phyloP scores from a whole-genome alignment of 441 rosid species.

The Brassica hybrid region DNA sequence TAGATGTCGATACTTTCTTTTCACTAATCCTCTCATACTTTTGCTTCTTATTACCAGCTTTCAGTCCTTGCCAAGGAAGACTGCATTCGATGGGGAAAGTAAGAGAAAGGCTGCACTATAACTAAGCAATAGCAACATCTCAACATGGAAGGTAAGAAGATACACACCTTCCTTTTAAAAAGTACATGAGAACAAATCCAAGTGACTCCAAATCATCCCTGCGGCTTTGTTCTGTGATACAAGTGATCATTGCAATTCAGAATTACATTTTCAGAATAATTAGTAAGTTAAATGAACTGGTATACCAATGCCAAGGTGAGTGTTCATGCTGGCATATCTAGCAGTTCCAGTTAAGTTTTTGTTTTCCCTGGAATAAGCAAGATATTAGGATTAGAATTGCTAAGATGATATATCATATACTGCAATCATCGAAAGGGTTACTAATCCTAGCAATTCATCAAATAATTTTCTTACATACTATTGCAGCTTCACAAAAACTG shows the following conservation, averaged over 20 bases:
- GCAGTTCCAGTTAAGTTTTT: constrained; percentile 53
- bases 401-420: background rate
- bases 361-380: constrained; percentile 41
- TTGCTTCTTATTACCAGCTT: constrained; percentile 93
- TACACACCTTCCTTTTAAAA: constrained; percentile 81
- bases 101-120: constrained; percentile 22
- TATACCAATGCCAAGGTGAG: constrained; percentile 51
- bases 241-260: constrained; percentile 20
- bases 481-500: constrained; percentile 2
- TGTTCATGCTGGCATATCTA: constrained; percentile 54
- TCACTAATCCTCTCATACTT: constrained; percentile 93
- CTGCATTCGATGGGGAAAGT: constrained; percentile 46
- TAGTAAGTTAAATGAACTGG: constrained; percentile 5
- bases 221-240: constrained; percentile 80
- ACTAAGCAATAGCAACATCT: constrained; percentile 3
- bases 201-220: constrained; percentile 94
- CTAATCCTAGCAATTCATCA: background rate
- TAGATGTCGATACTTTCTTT: constrained; percentile 84
- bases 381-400: background rate
- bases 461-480: constrained; percentile 1
- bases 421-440: background rate
- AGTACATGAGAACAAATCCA: constrained; percentile 92
- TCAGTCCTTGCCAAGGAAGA: constrained; percentile 97
- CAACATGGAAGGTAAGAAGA: constrained; percentile 14
- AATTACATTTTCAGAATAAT: constrained; percentile 12